Conservation (phyloP, 306 rosid species). For the Gastrolobium villosum region DNA sequence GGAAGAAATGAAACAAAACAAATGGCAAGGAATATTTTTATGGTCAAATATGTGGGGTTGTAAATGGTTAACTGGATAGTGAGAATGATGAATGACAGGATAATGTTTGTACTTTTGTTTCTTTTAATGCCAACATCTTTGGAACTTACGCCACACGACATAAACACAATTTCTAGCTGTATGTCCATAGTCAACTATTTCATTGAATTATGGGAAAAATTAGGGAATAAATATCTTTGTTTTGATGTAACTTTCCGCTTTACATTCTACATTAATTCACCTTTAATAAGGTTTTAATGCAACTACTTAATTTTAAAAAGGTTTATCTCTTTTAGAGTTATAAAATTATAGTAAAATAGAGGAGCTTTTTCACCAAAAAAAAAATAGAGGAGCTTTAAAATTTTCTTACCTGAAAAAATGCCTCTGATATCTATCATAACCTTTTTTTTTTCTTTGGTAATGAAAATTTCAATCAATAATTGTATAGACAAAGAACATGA, state of each 20-base stretch:
- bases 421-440: not conserved
- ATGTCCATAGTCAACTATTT: constrained; percentile 25
- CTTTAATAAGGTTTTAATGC: too few species aligned
- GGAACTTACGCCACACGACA: constrained; percentile 37
- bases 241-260: not conserved
- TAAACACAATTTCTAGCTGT: not conserved
- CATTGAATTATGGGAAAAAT: constrained; percentile 23
- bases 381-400: not conserved
- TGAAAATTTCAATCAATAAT: not conserved
- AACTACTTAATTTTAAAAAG: too few species aligned
- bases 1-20: not conserved
- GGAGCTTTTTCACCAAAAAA: too few species aligned
- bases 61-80: constrained; percentile 33
- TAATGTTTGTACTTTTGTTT: constrained; percentile 60
- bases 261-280: not conserved
- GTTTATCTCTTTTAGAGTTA: not conserved
- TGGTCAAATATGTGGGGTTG: constrained; percentile 57
- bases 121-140: constrained; percentile 46
- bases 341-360: not conserved
- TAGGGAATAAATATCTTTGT: not conserved
- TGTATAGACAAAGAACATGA: not conserved
- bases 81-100: constrained; percentile 36
- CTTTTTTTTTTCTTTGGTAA: too few species aligned
- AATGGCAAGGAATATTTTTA: constrained; percentile 26
- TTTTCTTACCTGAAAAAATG: not conserved